Conservation (phyloP, 495 filamentous ascomycete genomes). For the Amphirosellinia nigrospora region DNA sequence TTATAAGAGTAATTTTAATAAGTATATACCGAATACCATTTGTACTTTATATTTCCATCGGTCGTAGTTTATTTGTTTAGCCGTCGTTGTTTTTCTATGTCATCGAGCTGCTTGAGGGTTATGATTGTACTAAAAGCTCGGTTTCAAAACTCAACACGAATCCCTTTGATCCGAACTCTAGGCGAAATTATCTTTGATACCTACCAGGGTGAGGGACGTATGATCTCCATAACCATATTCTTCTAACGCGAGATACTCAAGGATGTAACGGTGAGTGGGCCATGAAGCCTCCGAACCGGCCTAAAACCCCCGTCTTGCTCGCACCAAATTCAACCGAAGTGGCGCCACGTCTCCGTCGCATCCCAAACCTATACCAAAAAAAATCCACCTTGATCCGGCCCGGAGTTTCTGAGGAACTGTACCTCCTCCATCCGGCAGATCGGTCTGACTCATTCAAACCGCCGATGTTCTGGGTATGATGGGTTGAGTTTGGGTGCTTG, state of each 20-base stretch:
- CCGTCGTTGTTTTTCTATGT: neutral
- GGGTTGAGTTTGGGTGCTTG: neutral
- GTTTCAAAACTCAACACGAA: neutral
- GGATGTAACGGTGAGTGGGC: neutral
- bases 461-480: neutral
- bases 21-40: too few relatives aligned
- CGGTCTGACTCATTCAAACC: conserved; percentile 20
- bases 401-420: neutral
- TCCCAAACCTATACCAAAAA: neutral
- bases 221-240: neutral
- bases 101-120: neutral
- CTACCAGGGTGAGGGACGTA: neutral
- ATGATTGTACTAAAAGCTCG: neutral
- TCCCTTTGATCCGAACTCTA: neutral
- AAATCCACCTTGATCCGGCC: neutral
- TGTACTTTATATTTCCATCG: too few relatives aligned
- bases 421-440: neutral
- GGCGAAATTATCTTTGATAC: neutral
- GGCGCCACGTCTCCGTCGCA: neutral
- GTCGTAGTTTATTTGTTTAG: neutral
- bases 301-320: neutral
- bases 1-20: too few relatives aligned
- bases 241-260: neutral
- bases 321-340: neutral
- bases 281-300: neutral